These are phyloP conservation scores for Umbilicaria muhlenbergii DNA, from an alignment of 495 filamentous ascomycete species.

Conservation along the genomic window DNA sequence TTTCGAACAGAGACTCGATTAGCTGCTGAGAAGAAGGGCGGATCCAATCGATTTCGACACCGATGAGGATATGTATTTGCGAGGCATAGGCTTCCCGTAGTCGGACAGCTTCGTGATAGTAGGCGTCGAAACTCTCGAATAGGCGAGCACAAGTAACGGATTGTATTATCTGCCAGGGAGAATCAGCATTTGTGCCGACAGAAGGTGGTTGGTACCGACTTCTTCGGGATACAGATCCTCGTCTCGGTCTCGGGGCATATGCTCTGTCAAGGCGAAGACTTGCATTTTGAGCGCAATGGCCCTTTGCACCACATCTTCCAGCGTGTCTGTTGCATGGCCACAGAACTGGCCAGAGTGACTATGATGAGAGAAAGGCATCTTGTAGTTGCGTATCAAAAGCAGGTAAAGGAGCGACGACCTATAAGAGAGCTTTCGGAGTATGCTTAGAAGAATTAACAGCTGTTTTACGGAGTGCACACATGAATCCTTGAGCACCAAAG, in stretches of 20 bases:
- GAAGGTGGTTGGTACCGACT: constrained; percentile 24
- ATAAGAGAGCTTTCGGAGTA: too few relatives aligned
- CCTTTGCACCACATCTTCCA: constrained; percentile 68
- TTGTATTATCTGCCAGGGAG: constrained; percentile 21
- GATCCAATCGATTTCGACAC: constrained; percentile 89
- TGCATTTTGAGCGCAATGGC: constrained; percentile 68
- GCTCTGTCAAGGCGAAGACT: constrained; percentile 84
- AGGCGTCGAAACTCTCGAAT: constrained; percentile 46
- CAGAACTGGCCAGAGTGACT: constrained; percentile 98
- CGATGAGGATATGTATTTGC: constrained; percentile 69
- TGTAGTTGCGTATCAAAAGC: neutral
- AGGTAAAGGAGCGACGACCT: too few relatives aligned
- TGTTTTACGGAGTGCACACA: too few relatives aligned
- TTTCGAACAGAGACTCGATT: constrained; percentile 39
- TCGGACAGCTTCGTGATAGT: constrained; percentile 51
- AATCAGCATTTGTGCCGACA: neutral
- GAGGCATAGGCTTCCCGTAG: constrained; percentile 54
- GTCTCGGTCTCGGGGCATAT: constrained; percentile 65
- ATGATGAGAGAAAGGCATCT: constrained; percentile 97
- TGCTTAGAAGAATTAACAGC: too few relatives aligned
- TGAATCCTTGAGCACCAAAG: too few relatives aligned
- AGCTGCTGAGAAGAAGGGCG: constrained; percentile 44
- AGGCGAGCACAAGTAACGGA: constrained; percentile 23
- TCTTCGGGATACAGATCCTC: constrained; percentile 89
- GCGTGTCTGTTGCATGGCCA: constrained; percentile 66